Conservation (phyloP, 2,329 filamentous ascomycete genomes). For the Coniochaeta sp. region DNA sequence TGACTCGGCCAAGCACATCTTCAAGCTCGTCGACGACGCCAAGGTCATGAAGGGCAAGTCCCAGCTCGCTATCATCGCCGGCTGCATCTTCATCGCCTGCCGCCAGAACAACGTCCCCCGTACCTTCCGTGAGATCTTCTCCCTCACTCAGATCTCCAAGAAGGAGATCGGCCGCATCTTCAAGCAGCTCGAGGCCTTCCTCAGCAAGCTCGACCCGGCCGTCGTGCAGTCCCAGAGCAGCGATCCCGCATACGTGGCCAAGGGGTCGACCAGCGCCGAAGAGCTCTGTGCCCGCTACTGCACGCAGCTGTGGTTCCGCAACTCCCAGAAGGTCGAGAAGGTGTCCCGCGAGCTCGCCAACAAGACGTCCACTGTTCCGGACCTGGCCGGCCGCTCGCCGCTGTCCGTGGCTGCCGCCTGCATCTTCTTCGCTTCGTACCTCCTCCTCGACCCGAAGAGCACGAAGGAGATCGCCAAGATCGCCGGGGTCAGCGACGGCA, state of each 20-base stretch:
- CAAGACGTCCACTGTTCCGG: constrained; percentile 68
- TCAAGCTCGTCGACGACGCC: constrained; percentile 88
- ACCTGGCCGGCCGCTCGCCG: constrained; percentile 86
- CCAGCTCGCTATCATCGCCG: constrained; percentile 87
- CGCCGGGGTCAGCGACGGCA: constrained; percentile 90
- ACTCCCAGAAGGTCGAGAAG: constrained; percentile 66
- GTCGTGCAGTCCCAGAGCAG: constrained; percentile 41
- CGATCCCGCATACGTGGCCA: constrained; percentile 61
- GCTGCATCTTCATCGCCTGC: constrained; percentile 96
- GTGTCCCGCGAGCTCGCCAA: constrained; percentile 74
- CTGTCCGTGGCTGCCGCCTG: constrained; percentile 90
- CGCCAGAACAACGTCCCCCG: constrained; percentile 81
- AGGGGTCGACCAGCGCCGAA: constrained; percentile 69
- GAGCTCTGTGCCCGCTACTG: constrained; percentile 89
- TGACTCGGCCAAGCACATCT: constrained; percentile 89
- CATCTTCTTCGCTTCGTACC: constrained; percentile 90
- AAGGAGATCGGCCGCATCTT: constrained; percentile 97
- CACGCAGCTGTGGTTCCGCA: constrained; percentile 69
- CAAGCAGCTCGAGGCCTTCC: constrained; percentile 84
- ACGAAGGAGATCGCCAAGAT: constrained; percentile 83
- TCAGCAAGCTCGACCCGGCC: constrained; percentile 65
- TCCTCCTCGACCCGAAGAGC: constrained; percentile 70
- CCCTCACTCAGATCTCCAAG: constrained; percentile 87
- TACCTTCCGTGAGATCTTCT: constrained; percentile 91
- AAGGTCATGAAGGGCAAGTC: constrained; percentile 94